Conservation (phyloP, 1,284 basidiomycete genomes). For the Takashimella koratensis region DNA sequence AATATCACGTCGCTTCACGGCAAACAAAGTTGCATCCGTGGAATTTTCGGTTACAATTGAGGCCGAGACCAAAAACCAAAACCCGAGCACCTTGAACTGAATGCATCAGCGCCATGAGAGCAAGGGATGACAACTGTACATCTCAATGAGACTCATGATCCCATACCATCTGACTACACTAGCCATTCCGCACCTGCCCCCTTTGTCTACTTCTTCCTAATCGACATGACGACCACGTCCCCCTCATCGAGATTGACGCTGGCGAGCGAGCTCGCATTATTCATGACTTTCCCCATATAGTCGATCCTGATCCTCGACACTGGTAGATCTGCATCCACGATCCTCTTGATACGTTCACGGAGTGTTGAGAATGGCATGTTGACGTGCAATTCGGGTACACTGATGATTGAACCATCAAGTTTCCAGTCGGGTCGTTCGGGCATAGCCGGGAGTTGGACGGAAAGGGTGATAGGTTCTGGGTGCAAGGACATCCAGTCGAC, state of each 20-base stretch:
- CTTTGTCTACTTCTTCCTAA: constrained; percentile 63
- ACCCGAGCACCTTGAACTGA: too few species aligned
- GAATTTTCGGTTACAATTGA: too few species aligned
- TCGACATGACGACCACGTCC: constrained; percentile 67
- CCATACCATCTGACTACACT: too few species aligned
- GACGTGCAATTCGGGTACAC: constrained; percentile 73
- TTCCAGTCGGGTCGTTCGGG: constrained; percentile 85
- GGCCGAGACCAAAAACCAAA: too few species aligned
- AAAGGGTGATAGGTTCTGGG: constrained; percentile 78
- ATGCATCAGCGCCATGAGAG: too few species aligned
- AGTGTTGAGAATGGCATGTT: constrained; percentile 72
- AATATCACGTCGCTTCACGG: too few species aligned
- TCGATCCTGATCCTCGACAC: constrained; percentile 72
- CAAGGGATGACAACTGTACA: too few species aligned
- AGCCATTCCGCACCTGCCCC: too few species aligned
- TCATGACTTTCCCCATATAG: constrained; percentile 74
- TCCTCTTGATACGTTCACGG: constrained; percentile 75
- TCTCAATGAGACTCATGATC: too few species aligned
- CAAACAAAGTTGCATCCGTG: too few species aligned
- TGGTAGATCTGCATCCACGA: constrained; percentile 69
- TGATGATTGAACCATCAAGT: constrained; percentile 71
- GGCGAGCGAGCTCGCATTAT: constrained; percentile 76
- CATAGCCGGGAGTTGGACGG: constrained; percentile 73
- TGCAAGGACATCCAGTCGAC: constrained; percentile 81
- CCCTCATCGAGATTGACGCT: constrained; percentile 85